Base-by-base conservation (phyloP, 2,329 filamentous ascomycete genomes). In the Intubia oerlemansii region DNA sequence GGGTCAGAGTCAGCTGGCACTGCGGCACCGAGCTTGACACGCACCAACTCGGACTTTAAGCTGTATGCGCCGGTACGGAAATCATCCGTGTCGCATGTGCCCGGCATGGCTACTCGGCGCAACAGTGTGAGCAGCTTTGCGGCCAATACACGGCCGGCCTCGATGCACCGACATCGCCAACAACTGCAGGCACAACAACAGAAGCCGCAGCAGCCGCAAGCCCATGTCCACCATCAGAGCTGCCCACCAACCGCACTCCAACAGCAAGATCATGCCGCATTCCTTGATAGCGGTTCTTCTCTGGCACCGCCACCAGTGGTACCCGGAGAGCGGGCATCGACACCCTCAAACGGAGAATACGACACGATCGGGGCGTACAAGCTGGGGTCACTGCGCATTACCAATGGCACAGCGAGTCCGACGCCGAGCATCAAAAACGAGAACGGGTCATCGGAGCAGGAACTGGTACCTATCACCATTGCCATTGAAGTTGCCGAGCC, bases 351-450 rank as follows among this genome's bases (percentile, higher is more conserved):
- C n/a, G n/a, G n/a, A n/a, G n/a, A n/a, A n/a, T 72, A 71, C 39
- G 54, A 54, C 34, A 64, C 70, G 25, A 57, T 66, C 18, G 68
- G 68, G 4, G 62, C 56, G 9, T 72, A 69, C 41, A 68, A 67
- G 41, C 57, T 69, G 30, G 69, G 69, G 3, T 65, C 65, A 2
- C 41, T 74, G 28, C 59, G 64, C 20, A 71, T 74, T 32, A 69
- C 54, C 14, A 74, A 74, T 43, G 67, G 65, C 10, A 50, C 52
- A 4, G 54, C 48, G 2, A 63, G 57, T 32, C 67, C 68, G 3
- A 44, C 49, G n/a, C 37, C 2, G 32, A 34, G 0, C 32, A 36
- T 11, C 28, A 21, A 2, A 20, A 22, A 12, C 23, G 17, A 4
- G 9, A 16, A 16, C 18, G 5, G 6, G 25, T 19, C 5, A 13